Conservation (phyloP, 257 asterid genomes). For the Nicotiana obtusifolia region DNA sequence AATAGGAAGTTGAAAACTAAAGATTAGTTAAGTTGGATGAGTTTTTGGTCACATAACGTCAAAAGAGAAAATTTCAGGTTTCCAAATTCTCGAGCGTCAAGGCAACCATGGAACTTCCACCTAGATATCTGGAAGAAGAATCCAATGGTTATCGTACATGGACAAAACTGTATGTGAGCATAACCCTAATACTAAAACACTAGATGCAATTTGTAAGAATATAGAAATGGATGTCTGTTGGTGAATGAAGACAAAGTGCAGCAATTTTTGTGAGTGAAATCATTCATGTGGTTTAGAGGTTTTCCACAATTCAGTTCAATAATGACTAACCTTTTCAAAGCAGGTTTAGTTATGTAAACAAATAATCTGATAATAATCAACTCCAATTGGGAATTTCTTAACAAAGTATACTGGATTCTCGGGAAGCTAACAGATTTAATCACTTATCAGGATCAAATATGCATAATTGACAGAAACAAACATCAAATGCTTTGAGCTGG, state of each 20-base stretch:
- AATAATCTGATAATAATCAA: background rate
- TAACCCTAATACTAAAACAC: background rate
- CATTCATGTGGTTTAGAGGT: background rate
- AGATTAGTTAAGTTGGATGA: background rate
- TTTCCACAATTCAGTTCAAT: background rate
- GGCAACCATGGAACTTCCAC: background rate
- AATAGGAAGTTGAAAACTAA: background rate
- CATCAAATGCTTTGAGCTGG: background rate
- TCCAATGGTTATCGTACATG: background rate
- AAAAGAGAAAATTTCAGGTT: background rate
- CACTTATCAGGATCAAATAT: background rate
- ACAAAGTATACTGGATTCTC: background rate
- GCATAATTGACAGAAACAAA: background rate
- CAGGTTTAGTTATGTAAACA: background rate
- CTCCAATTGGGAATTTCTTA: background rate
- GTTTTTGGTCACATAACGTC: background rate
- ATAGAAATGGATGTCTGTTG: background rate
- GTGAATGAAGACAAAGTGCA: background rate
- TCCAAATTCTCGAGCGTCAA: background rate
- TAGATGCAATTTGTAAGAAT: background rate
- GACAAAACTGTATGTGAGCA: background rate
- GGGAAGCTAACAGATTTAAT: background rate
- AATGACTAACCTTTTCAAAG: background rate
- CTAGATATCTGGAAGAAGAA: background rate
- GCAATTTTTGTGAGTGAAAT: background rate